These are phyloP conservation scores for Amylocystis lapponica DNA, from an alignment of 768 basidiomycete genomes.

Conservation along the genomic window DNA sequence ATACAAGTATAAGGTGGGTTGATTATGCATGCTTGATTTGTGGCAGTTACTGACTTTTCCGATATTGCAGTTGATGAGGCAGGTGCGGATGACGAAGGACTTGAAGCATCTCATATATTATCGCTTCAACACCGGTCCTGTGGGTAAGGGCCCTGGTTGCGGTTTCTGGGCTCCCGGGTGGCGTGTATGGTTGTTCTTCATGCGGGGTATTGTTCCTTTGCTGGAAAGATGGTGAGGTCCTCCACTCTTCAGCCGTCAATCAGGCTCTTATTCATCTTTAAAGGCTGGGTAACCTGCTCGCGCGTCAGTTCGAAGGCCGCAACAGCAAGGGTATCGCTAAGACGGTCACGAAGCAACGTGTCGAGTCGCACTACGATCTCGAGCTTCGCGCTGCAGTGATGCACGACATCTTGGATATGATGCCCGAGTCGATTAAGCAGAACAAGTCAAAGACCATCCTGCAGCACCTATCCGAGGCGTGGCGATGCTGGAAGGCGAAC, in stretches of 20 bases:
- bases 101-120: constrained; percentile 98
- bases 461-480: constrained; percentile 96
- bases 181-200: constrained; percentile 99
- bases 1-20: constrained; percentile 92
- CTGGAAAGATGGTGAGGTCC: constrained; percentile 78
- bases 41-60: constrained; percentile 3
- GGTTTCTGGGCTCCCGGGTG: constrained; percentile 99
- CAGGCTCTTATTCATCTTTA: no score
- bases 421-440: constrained; percentile 99
- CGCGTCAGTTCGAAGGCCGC: constrained; percentile 96
- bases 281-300: constrained; percentile 93
- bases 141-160: constrained; percentile 97
- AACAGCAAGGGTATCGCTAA: constrained; percentile 96
- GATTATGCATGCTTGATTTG: background rate
- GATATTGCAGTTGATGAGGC: constrained; percentile 83
- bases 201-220: constrained; percentile 97
- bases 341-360: constrained; percentile 98
- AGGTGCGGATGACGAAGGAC: constrained; percentile 99
- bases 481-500: constrained; percentile 97
- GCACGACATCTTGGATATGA: constrained; percentile 99
- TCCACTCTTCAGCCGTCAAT: constrained; percentile 1
- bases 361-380: constrained; percentile 97
- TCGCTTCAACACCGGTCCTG: constrained; percentile 98
- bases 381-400: constrained; percentile 97
- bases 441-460: constrained; percentile 99